A percentile compares a stretch with the other conserved stretches of the same genome.
These are phyloP conservation scores for Rheum nobile DNA, from an alignment of 148 eudicot species.

Conservation along the genomic window DNA sequence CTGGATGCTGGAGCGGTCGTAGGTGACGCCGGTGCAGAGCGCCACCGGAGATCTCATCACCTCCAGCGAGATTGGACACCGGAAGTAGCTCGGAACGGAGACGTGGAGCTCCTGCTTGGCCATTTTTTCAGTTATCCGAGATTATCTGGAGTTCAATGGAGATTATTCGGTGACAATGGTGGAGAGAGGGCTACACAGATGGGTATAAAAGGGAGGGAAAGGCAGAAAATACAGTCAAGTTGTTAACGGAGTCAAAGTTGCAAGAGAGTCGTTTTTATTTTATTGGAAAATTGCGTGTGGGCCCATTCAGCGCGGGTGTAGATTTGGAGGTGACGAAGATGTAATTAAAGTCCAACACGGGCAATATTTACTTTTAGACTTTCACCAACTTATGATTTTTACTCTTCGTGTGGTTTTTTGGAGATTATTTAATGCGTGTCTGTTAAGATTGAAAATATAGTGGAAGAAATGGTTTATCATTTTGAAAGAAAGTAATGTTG, in stretches of 20 bases:
- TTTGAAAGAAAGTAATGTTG: too few species aligned
- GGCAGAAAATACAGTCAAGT: neutral
- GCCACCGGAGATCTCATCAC: slow-evolving; percentile 58
- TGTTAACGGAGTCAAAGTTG: neutral
- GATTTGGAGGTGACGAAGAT: neutral
- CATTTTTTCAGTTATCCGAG: neutral
- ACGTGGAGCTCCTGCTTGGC: slow-evolving; percentile 13
- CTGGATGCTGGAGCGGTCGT: slow-evolving; percentile 56
- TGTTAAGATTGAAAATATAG: too few species aligned
- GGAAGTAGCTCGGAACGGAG: slow-evolving; percentile 42
- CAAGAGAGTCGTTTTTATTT: neutral
- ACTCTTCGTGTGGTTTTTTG: too few species aligned
- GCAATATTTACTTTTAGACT: neutral
- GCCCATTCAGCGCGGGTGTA: neutral
- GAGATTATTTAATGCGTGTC: too few species aligned
- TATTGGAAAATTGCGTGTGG: neutral
- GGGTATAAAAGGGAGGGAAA: neutral
- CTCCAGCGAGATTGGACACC: slow-evolving; percentile 56
- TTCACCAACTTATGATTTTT: neutral
- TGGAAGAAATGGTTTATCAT: too few species aligned
- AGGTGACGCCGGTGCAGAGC: slow-evolving; percentile 59
- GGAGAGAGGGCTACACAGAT: neutral
- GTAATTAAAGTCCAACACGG: neutral
- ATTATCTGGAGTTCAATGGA: neutral
- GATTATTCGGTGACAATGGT: neutral